Conservation (phyloP, 2,329 filamentous ascomycete species). For the Sporothrix inflata region DNA sequence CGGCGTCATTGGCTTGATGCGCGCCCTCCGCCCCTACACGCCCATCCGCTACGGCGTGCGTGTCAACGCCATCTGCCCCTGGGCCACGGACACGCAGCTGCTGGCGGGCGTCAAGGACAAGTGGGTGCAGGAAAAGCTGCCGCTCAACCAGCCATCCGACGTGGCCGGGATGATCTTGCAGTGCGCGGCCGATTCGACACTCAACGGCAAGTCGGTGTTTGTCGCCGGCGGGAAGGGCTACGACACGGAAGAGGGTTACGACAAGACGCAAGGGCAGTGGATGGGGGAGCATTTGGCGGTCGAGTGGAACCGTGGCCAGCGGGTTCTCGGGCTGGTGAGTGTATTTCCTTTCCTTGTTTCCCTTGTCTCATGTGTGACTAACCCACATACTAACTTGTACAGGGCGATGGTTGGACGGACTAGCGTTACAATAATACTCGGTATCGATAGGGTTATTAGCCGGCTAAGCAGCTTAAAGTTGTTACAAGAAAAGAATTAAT, state of each 20-base stretch:
- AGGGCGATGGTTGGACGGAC: background rate
- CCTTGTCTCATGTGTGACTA: background rate
- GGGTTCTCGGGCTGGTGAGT: slow-evolving; percentile 36
- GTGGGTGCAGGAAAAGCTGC: slow-evolving; percentile 46
- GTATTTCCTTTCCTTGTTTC: too few relatives aligned
- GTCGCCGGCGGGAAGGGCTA: slow-evolving; percentile 37
- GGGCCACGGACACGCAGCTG: slow-evolving; percentile 51
- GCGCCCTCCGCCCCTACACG: slow-evolving; percentile 45
- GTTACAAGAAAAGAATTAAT: too few relatives aligned
- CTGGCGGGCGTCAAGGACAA: slow-evolving; percentile 44
- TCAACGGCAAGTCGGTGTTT: slow-evolving; percentile 39
- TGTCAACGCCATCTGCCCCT: slow-evolving; percentile 52
- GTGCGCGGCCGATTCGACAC: slow-evolving; percentile 41
- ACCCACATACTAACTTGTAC: background rate
- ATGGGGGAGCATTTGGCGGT: slow-evolving; percentile 38
- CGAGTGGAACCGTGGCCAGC: slow-evolving; percentile 34
- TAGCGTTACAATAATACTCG: too few relatives aligned
- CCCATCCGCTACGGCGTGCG: slow-evolving; percentile 43
- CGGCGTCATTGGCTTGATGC: slow-evolving; percentile 53
- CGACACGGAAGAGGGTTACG: slow-evolving; percentile 38
- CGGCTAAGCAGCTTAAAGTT: too few relatives aligned
- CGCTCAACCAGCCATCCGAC: slow-evolving; percentile 46
- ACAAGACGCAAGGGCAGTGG: slow-evolving; percentile 36
- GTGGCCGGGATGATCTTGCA: slow-evolving; percentile 48
- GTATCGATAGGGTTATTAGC: too few relatives aligned